phyloP scores from a whole-genome alignment of 257 asterid species.

The Echium plantagineum region DNA sequence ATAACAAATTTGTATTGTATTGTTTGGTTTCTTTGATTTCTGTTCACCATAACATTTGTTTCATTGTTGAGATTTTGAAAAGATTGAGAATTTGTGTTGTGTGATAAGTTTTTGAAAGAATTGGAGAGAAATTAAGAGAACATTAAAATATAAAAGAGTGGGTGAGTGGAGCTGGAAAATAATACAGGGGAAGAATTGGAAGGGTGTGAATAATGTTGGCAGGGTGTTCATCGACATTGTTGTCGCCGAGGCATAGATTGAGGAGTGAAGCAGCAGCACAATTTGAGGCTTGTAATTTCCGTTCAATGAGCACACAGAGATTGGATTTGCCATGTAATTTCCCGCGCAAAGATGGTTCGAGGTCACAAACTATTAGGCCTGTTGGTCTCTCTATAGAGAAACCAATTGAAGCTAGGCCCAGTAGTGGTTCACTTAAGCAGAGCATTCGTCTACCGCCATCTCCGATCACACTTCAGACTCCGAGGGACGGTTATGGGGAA shows the following conservation, averaged over 20 bases:
- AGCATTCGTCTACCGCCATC: slow-evolving; percentile 56
- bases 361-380: slow-evolving; percentile 65
- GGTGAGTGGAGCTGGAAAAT: slow-evolving; percentile 35
- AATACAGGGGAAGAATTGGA: slow-evolving; percentile 24
- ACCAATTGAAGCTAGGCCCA: slow-evolving; percentile 40
- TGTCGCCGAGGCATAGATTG: slow-evolving; percentile 85
- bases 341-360: slow-evolving; percentile 41
- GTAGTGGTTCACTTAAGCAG: slow-evolving; percentile 53
- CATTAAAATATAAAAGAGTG: slow-evolving; percentile 22
- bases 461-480: slow-evolving; percentile 16
- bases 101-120: slow-evolving; percentile 14
- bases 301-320: slow-evolving; percentile 91
- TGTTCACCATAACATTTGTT: background rate
- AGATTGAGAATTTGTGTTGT: slow-evolving; percentile 17
- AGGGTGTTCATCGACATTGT: slow-evolving; percentile 82
- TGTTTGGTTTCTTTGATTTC: slow-evolving; percentile 43
- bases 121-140: slow-evolving; percentile 13
- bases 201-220: slow-evolving; percentile 88
- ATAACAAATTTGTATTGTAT: background rate
- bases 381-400: slow-evolving; percentile 60
- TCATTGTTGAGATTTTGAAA: background rate
- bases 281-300: slow-evolving; percentile 78
- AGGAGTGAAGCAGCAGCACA: slow-evolving; percentile 66
- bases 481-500: slow-evolving; percentile 14
- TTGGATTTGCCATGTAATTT: slow-evolving; percentile 79